These are phyloP conservation scores for Metarhizium brunneum DNA, from an alignment of 2,329 filamentous ascomycete genomes.

Conservation along the genomic window DNA sequence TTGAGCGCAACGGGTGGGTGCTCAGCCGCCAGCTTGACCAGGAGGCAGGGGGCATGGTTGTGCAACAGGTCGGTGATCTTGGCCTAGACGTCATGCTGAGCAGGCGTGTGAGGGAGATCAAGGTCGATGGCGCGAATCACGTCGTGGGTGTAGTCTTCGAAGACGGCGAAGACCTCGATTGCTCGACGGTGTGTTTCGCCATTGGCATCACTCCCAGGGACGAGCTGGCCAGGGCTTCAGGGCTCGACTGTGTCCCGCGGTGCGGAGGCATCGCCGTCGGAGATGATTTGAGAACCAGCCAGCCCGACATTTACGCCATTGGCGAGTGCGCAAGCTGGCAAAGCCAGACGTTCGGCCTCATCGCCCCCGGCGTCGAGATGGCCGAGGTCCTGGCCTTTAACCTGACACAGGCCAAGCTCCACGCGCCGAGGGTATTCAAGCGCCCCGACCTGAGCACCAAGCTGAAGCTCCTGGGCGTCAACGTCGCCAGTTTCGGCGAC, in stretches of 20 bases:
- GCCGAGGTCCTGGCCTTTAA: conserved; percentile 88
- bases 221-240: conserved; percentile 60
- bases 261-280: conserved; percentile 70
- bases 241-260: conserved; percentile 62
- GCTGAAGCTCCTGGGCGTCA: conserved; percentile 78
- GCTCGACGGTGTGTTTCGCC: conserved; percentile 79
- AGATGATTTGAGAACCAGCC: conserved; percentile 58
- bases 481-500: conserved; percentile 88
- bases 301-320: conserved; percentile 70
- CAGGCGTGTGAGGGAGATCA: conserved; percentile 64
- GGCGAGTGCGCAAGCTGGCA: conserved; percentile 90
- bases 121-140: conserved; percentile 55
- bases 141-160: conserved; percentile 72
- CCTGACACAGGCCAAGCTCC: conserved; percentile 70
- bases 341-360: conserved; percentile 77
- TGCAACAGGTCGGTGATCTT: conserved; percentile 69
- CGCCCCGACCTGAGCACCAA: conserved; percentile 85
- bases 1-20: conserved; percentile 78
- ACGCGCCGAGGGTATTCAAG: conserved; percentile 63
- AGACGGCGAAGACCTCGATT: conserved; percentile 68
- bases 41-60: conserved; percentile 73
- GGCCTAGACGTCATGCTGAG: conserved; percentile 74
- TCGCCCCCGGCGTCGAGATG: conserved; percentile 87
- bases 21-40: conserved; percentile 72
- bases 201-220: conserved; percentile 79